Percentiles rank a stretch among this genome's conserved stretches.
phyloP scores from a whole-genome alignment of 2,329 filamentous ascomycete species.

The Aspergillus novoparasiticus region DNA sequence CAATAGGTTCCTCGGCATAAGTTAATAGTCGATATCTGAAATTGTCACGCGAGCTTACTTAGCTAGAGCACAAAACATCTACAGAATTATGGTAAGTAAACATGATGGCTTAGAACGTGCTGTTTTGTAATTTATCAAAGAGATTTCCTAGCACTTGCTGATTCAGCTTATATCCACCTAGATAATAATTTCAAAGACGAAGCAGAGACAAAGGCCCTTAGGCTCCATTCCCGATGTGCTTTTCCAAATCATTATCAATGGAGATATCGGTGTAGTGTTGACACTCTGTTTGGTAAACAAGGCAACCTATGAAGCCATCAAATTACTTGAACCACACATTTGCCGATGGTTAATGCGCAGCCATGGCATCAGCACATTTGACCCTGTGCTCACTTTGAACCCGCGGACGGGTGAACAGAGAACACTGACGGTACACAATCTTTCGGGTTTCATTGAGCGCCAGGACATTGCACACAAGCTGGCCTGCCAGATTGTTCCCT shows the following conservation, averaged over 20 bases:
- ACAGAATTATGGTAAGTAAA: not conserved
- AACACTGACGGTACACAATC: conserved; percentile 25
- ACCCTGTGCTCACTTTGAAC: conserved; percentile 53
- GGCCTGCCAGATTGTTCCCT: conserved; percentile 28
- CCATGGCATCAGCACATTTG: conserved; percentile 62
- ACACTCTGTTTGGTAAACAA: conserved; percentile 30
- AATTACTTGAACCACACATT: conserved; percentile 28
- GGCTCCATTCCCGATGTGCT: conserved; percentile 31
- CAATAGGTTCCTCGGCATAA: not conserved
- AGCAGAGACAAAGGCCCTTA: conserved; percentile 19
- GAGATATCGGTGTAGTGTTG: conserved; percentile 25
- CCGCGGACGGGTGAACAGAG: conserved; percentile 25
- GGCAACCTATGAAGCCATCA: conserved; percentile 30
- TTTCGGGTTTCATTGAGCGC: conserved; percentile 27
- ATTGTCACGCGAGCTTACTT: not conserved
- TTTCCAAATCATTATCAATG: conserved; percentile 32
- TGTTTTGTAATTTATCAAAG: not conserved
- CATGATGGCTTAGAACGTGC: not conserved
- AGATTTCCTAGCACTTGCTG: not conserved
- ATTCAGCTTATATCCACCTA: not conserved
- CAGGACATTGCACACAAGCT: conserved; percentile 24
- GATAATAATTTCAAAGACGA: conserved; percentile 14
- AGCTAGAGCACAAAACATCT: not conserved
- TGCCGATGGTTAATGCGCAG: conserved; percentile 31
- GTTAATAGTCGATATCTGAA: not conserved